These are phyloP conservation scores for Termitomyces sp. DNA, from an alignment of 768 basidiomycete species.

Conservation along the genomic window DNA sequence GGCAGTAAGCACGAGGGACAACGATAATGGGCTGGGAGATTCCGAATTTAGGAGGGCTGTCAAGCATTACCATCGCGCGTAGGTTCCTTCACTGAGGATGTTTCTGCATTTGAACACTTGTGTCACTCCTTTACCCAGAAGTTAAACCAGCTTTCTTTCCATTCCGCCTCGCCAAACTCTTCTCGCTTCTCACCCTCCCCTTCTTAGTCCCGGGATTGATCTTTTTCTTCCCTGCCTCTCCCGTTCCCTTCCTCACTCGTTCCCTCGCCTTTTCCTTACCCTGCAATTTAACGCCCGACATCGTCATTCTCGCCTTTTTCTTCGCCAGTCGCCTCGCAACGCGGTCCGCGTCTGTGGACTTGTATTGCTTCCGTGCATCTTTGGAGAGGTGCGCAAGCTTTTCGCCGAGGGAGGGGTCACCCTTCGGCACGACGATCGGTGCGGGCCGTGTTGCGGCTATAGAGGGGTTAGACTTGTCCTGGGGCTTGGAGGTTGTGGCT, in stretches of 20 bases:
- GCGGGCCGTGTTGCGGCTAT: conserved; percentile 9
- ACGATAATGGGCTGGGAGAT: too few relatives aligned
- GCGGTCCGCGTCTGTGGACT: conserved; percentile 74
- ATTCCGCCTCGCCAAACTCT: conserved; percentile 48
- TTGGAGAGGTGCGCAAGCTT: conserved; percentile 74
- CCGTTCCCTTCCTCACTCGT: conserved; percentile 35
- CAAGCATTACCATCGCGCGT: too few relatives aligned
- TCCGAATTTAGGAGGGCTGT: too few relatives aligned
- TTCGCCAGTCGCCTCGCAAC: conserved; percentile 83
- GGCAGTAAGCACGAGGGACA: too few relatives aligned
- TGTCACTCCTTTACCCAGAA: background rate
- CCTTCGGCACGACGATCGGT: conserved; percentile 51
- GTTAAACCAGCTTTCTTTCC: conserved; percentile 41
- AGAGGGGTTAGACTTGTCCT: conserved; percentile 10
- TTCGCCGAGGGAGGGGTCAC: conserved; percentile 77
- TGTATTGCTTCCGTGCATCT: conserved; percentile 80
- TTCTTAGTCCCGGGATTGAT: conserved; percentile 32
- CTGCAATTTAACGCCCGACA: conserved; percentile 28
- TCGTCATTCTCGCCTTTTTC: conserved; percentile 68
- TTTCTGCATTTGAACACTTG: too few relatives aligned
- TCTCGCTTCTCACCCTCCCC: conserved; percentile 47
- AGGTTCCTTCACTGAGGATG: too few relatives aligned
- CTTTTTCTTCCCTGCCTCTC: conserved; percentile 25
- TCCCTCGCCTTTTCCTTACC: conserved; percentile 42
- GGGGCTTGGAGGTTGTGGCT: conserved; percentile 17